Evolutionary conservation across 1,139 yeast genomes (phyloP).

Genomic region (Debaryomyces singareniensis): DNA sequence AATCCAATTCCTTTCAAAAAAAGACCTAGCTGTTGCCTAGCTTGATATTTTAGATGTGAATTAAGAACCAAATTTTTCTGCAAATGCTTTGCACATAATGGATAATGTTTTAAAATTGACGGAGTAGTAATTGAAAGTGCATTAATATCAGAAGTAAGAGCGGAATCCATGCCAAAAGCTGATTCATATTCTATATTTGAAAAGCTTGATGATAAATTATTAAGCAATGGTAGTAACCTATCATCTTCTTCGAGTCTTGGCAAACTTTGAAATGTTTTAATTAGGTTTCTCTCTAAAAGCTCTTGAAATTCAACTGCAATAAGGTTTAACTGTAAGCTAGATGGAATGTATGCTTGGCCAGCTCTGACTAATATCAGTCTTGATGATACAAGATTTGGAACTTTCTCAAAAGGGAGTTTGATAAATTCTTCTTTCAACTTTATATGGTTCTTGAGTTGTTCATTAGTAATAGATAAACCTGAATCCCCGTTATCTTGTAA

Average conservation of each 20-base stretch:
- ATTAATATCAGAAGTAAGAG: conserved; percentile 46
- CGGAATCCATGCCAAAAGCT: conserved; percentile 23
- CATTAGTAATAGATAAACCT: conserved; percentile 26
- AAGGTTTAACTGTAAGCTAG: conserved; percentile 67
- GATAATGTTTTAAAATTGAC: conserved; percentile 60
- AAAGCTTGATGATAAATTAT: conserved; percentile 73
- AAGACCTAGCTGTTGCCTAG: conserved; percentile 78
- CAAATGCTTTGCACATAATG: conserved; percentile 72
- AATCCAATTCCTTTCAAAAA: conserved; percentile 89
- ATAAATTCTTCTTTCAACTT: conserved; percentile 54
- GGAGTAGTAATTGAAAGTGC: conserved; percentile 56
- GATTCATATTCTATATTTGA: conserved; percentile 48
- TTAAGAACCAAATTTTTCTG: conserved; percentile 53
- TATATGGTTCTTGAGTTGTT: conserved; percentile 39
- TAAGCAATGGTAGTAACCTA: conserved; percentile 74
- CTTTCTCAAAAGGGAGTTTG: conserved; percentile 83
- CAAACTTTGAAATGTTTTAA: conserved; percentile 67
- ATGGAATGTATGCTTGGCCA: conserved; percentile 84
- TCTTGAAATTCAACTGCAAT: conserved; percentile 62
- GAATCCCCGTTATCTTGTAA: conserved; percentile 22
- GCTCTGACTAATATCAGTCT: conserved; percentile 59
- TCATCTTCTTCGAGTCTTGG: conserved; percentile 92
- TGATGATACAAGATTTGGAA: conserved; percentile 64
- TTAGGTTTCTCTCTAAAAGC: conserved; percentile 45
- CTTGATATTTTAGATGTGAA: conserved; percentile 74